Evolutionary conservation across 495 filamentous ascomycete genomes (phyloP), one percentile per base, ranked within the genome.

Genomic region (Neurospora sp.): DNA sequence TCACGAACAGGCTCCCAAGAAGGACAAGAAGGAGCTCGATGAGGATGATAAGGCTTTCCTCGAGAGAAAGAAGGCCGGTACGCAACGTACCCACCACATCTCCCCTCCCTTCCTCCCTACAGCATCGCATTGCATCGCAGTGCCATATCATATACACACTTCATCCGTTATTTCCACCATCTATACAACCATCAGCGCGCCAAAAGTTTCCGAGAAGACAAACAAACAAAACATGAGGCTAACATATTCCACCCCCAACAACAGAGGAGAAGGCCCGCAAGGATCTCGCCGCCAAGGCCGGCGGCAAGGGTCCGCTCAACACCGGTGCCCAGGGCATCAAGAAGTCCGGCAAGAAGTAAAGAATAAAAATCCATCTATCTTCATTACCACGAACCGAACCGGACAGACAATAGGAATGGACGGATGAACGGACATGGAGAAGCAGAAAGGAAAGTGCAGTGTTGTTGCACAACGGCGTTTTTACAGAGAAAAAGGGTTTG

Each of bases 311-410:
- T 8, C 87, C 87, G 72, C 73, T 86, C 70, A 93, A 92, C 82
- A 90, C 89, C 69, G 93, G 92, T 41, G 79, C 85, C 69, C 92
- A 94, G 83, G 92, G 92, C 69, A 96, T 96, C 84, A 96, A 94
- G 89, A 94, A 93, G 86, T 93, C 90, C 40, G 92, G 92, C 79
- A 94, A 96, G 90, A 94, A 94, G 87, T 93, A 87, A 84, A 76
- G 6, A 45, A 12, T 17, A 3, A 16, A 35, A 27, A 70, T 38
- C 31, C 4, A 16, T 14, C 10, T 16, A 7, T 16, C 48, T 27
- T 59, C 4, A 20, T 16, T 2, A 59, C 48, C 20, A 27, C 1
- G 10, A 59, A 22, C 22, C 48, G 20, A 12, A 31, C 48, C 48
- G 48, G 3, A 48, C 22, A 31, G 12, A 31, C 12, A 61, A 17